Conservation (phyloP, 352 stramenopile genomes). For the Poterioochromonas sp. region DNA sequence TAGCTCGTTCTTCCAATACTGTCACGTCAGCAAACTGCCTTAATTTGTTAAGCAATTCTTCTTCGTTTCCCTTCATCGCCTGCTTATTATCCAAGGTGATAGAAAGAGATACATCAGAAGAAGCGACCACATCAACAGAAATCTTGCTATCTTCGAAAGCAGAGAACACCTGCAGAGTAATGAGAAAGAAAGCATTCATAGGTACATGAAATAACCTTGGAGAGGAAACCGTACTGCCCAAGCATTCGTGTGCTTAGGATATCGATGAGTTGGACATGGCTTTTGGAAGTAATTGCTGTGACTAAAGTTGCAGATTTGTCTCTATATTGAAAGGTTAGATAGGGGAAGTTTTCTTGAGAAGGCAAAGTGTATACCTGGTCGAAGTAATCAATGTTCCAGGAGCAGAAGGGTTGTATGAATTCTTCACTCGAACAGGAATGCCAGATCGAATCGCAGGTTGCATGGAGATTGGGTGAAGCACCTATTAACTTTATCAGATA, state of each 20-base stretch:
- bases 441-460: constrained; percentile 54
- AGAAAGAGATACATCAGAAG: constrained; percentile 69
- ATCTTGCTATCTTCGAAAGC: constrained; percentile 67
- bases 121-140: constrained; percentile 68
- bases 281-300: constrained; percentile 70
- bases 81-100: constrained; percentile 70
- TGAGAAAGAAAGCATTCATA: not conserved
- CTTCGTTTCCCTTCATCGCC: constrained; percentile 12
- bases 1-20: constrained; percentile 50
- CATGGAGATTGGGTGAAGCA: constrained; percentile 93
- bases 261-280: constrained; percentile 61
- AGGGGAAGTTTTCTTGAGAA: too few species aligned
- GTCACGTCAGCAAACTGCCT: constrained; percentile 40
- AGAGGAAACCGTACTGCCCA: constrained; percentile 64
- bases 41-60: constrained; percentile 31
- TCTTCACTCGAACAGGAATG: constrained; percentile 70
- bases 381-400: constrained; percentile 60
- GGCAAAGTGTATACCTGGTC: too few species aligned
- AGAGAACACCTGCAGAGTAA: constrained; percentile 51
- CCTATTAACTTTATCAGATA: constrained; percentile 38
- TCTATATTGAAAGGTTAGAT: too few species aligned
- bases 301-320: constrained; percentile 38
- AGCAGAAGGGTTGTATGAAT: constrained; percentile 66
- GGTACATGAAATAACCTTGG: constrained; percentile 5
- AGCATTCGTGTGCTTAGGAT: constrained; percentile 67